Conservation (phyloP, 768 basidiomycete genomes). For the Brasilioporus rufonigricans region DNA sequence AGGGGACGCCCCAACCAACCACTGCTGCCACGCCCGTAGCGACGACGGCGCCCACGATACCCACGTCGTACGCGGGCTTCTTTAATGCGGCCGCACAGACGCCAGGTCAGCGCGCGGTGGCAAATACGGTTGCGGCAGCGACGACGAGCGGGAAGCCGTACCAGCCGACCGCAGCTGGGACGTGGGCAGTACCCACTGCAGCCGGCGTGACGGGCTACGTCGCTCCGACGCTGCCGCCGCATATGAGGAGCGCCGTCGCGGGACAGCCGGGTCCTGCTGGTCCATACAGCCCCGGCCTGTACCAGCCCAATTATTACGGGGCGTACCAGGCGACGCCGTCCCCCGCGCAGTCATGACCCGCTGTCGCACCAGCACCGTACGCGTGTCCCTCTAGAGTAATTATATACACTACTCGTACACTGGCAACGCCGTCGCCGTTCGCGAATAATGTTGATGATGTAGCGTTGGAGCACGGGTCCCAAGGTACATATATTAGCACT, state of each 20-base stretch:
- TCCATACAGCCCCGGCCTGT: conserved; percentile 19
- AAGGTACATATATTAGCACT: neutral
- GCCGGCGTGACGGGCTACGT: conserved; percentile 23
- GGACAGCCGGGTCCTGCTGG: conserved; percentile 24
- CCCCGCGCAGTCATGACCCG: conserved; percentile 29
- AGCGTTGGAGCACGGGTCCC: neutral
- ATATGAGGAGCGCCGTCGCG: conserved; percentile 32
- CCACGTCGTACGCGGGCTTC: conserved; percentile 41
- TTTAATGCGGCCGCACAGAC: conserved; percentile 33
- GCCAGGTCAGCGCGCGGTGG: conserved; percentile 48
- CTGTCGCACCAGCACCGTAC: neutral
- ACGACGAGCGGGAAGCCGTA: conserved; percentile 30
- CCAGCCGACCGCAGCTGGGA: conserved; percentile 23
- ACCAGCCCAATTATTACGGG: conserved; percentile 33
- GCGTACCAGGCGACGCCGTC: conserved; percentile 32
- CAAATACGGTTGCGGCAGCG: conserved; percentile 47
- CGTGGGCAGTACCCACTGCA: conserved; percentile 28
- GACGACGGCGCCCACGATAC: conserved; percentile 27
- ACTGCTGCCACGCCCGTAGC: conserved; percentile 24
- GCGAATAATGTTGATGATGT: conserved; percentile 18
- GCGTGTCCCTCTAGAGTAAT: conserved; percentile 20
- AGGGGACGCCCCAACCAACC: conserved; percentile 44
- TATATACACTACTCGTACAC: conserved; percentile 10
- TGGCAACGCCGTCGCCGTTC: conserved; percentile 5
- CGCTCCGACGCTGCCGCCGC: conserved; percentile 41